Percentiles rank a stretch among this genome's conserved stretches.
Evolutionary conservation across 2,329 filamentous ascomycete species (phyloP).

Genomic region (Aspergillus tanneri): DNA sequence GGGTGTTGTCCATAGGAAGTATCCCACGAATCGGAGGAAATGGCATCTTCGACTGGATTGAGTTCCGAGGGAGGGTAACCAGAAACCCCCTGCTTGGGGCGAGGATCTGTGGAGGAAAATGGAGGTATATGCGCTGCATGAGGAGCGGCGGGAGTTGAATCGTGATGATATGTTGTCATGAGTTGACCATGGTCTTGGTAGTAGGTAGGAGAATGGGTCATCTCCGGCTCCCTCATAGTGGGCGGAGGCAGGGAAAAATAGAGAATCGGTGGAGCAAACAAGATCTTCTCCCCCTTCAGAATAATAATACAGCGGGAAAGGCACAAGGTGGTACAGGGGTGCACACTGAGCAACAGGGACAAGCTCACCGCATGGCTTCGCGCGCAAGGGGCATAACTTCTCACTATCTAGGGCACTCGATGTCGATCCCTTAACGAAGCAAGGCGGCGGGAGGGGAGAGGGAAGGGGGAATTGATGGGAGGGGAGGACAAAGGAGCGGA

Average conservation of each 20-base stretch:
- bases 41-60: conserved; percentile 21
- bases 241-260: conserved; percentile 11
- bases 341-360: conserved; percentile 21
- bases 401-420: not conserved
- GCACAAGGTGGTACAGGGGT: conserved; percentile 24
- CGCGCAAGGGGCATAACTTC: conserved; percentile 20
- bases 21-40: conserved; percentile 27
- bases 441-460: conserved; percentile 4
- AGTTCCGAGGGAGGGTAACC: conserved; percentile 20
- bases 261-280: conserved; percentile 22
- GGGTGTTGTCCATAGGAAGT: conserved; percentile 19
- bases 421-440: conserved; percentile 1
- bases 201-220: conserved; percentile 39
- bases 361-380: conserved; percentile 25
- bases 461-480: conserved; percentile 2
- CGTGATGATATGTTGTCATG: conserved; percentile 23
- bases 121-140: conserved; percentile 17
- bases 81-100: conserved; percentile 7
- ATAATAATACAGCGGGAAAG: conserved; percentile 18
- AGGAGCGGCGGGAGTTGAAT: conserved; percentile 21
- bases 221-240: conserved; percentile 36
- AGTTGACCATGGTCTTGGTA: conserved; percentile 30
- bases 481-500: conserved; percentile 12
- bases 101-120: conserved; percentile 12
- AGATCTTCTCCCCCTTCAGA: conserved; percentile 15